Base-by-base conservation (phyloP, 495 filamentous ascomycete genomes). In the Rostrohypoxylon terebratum region DNA sequence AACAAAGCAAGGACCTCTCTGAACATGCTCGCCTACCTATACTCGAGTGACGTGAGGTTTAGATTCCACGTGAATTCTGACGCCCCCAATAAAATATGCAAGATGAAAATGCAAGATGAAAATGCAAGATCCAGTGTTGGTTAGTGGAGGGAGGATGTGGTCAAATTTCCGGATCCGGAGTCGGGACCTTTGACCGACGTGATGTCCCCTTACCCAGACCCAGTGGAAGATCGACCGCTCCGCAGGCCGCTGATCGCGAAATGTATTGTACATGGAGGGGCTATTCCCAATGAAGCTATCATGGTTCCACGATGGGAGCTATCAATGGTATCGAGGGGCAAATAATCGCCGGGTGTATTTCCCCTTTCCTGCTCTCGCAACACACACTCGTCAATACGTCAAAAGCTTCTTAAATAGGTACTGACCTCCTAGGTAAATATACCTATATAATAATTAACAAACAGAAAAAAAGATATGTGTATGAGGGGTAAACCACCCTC, bases 121-220 rank as follows among this genome's bases (percentile, higher is more conserved):
- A 14, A 55, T 55, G 51, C 51, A 31, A 55, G 51, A 55, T 55
- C 51, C 20, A 20, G n/a, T 54, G 51, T 53, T 53, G 18, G 47
- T 50, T 33, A 34, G 48, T 53, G 23, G 48, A 53, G 4, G 48
- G 23, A 7, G 23, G 48, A n/a, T n/a, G 55, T 14, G n/a, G 13
- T 25, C 18, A 25, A 42, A 23, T 40, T 59, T 59, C 28, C 59
- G 59, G 44, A 25, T n/a, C 44, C 59, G 44, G 59, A 62, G 25
- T 14, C 42, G 59, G 59, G 59, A 25, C 38, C 5, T 34, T 34
- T 33, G 42, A 33, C 59, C 44, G 42, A 50, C 28, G n/a, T 36
- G n/a, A 48, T 34, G 20, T 50, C 23, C 42, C 59, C 59, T 50
- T 50, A 33, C 31, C 55, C 55, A 59, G 55, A 34, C 13, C 23